phyloP scores from a whole-genome alignment of 2,329 filamentous ascomycete genomes.

The Stagonosporopsis chrysanthemi region DNA sequence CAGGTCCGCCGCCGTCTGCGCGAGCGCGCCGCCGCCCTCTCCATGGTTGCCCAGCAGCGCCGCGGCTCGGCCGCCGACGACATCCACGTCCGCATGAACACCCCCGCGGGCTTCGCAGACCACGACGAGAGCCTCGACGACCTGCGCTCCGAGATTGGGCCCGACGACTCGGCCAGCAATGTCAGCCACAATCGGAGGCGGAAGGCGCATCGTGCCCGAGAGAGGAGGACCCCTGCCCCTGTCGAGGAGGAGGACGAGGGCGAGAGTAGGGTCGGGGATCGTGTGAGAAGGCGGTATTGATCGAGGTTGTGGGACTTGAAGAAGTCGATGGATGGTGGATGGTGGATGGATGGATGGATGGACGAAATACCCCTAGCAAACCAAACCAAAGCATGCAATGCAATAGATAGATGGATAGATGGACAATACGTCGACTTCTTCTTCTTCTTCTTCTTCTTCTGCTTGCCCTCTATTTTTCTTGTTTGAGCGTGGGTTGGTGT shows the following conservation, averaged over 20 bases:
- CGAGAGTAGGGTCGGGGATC: slow-evolving; percentile 36
- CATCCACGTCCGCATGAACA: slow-evolving; percentile 55
- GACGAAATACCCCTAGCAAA: too few relatives aligned
- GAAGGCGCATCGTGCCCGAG: slow-evolving; percentile 71
- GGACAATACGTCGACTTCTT: too few relatives aligned
- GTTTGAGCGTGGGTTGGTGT: too few relatives aligned
- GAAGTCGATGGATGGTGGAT: too few relatives aligned
- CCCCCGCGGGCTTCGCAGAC: slow-evolving; percentile 54
- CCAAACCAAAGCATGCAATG: too few relatives aligned
- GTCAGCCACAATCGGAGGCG: slow-evolving; percentile 75
- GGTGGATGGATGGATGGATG: too few relatives aligned
- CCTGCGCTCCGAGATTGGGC: slow-evolving; percentile 64
- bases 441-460: too few relatives aligned
- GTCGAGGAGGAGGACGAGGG: slow-evolving; percentile 64
- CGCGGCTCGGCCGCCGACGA: slow-evolving; percentile 56
- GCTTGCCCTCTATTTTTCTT: too few relatives aligned
- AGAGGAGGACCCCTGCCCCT: slow-evolving; percentile 74
- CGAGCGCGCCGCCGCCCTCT: slow-evolving; percentile 81
- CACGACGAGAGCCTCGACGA: slow-evolving; percentile 51
- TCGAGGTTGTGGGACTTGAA: not conserved
- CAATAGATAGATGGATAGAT: too few relatives aligned
- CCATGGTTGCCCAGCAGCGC: slow-evolving; percentile 67
- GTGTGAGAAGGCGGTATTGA: slow-evolving; percentile 38
- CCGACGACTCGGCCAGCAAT: slow-evolving; percentile 82
- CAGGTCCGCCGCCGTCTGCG: slow-evolving; percentile 78